These are phyloP conservation scores for Russula ochroleuca DNA, from an alignment of 768 basidiomycete species.

Conservation along the genomic window DNA sequence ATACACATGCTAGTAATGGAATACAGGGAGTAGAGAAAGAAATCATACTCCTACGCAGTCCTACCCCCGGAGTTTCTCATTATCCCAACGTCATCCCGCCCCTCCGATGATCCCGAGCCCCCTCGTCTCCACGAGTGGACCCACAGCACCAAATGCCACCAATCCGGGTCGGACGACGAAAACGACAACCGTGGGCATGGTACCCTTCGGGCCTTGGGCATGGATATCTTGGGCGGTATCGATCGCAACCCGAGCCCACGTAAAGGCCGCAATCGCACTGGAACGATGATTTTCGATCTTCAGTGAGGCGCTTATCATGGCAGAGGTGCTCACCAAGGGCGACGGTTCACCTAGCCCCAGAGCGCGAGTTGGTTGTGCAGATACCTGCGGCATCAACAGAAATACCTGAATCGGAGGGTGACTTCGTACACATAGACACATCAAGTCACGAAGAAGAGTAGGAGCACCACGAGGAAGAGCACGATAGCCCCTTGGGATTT, in stretches of 20 bases:
- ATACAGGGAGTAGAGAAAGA: too few relatives aligned
- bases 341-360: slow-evolving; percentile 23
- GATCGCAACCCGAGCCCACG: slow-evolving; percentile 28
- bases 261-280: slow-evolving; percentile 55
- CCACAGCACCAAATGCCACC: slow-evolving; percentile 17
- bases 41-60: too few relatives aligned
- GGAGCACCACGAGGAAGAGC: slow-evolving; percentile 9
- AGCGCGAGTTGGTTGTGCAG: slow-evolving; percentile 1
- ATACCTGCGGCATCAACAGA: too few relatives aligned
- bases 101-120: too few relatives aligned
- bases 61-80: too few relatives aligned
- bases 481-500: slow-evolving; percentile 1
- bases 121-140: too few relatives aligned
- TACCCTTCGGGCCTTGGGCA: slow-evolving; percentile 20
- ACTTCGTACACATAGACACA: slow-evolving; percentile 20
- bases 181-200: slow-evolving; percentile 23
- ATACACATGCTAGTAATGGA: too few relatives aligned
- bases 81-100: too few relatives aligned
- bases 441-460: slow-evolving; percentile 8
- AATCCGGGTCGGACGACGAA: slow-evolving; percentile 18
- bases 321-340: slow-evolving; percentile 39
- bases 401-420: too few relatives aligned
- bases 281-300: slow-evolving; percentile 79
- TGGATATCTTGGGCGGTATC: slow-evolving; percentile 13
- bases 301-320: slow-evolving; percentile 41